These are phyloP conservation scores for Globisporangium viniferum DNA, from an alignment of 352 stramenopile species.

Conservation along the genomic window DNA sequence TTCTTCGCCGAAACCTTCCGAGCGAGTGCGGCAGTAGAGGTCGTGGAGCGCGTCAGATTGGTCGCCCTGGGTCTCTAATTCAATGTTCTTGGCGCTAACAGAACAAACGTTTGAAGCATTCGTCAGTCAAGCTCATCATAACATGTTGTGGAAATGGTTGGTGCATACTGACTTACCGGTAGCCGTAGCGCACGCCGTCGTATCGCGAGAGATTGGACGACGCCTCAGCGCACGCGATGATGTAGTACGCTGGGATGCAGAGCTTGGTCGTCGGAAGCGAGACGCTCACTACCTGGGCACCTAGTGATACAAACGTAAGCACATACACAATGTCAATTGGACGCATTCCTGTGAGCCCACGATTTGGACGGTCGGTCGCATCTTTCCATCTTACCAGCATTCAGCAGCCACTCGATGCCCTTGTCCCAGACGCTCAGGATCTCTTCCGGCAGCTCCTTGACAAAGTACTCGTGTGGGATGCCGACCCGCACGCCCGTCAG, in stretches of 20 bases:
- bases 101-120: background rate
- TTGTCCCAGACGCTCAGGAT: conserved; percentile 86
- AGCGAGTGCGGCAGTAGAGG: conserved; percentile 84
- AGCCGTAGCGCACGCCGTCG: conserved; percentile 93
- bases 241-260: conserved; percentile 96
- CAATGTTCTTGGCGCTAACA: conserved; percentile 48
- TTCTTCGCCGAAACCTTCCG: conserved; percentile 90
- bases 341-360: background rate
- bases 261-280: conserved; percentile 80
- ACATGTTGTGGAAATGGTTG: background rate
- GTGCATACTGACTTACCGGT: conserved; percentile 35
- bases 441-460: conserved; percentile 85
- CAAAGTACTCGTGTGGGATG: conserved; percentile 93
- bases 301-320: conserved; percentile 14
- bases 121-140: background rate
- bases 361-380: background rate
- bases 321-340: background rate
- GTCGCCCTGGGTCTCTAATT: conserved; percentile 45
- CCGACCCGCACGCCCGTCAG: conserved; percentile 88
- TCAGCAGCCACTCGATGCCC: conserved; percentile 64
- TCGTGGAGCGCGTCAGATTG: conserved; percentile 82
- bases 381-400: conserved; percentile 30
- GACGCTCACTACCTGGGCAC: conserved; percentile 70
- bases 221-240: conserved; percentile 97
- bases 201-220: conserved; percentile 98